A percentile compares a stretch with the other conserved stretches of the same genome.
These are phyloP conservation scores for Serendipita indica DNA, from an alignment of 768 basidiomycete genomes.

Conservation along the genomic window DNA sequence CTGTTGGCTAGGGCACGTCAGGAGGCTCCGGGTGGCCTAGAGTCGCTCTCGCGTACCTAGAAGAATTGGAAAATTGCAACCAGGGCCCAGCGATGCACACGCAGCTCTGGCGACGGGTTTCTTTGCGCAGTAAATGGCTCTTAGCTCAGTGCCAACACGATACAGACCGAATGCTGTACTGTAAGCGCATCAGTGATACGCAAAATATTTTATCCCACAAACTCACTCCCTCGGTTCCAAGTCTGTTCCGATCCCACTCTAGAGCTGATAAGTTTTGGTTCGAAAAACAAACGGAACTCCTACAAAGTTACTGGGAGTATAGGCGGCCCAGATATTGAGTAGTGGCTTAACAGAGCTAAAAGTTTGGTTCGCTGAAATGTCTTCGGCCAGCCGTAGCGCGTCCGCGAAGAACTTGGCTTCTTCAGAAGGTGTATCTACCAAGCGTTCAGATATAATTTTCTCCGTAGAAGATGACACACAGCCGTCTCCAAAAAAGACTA, in stretches of 20 bases:
- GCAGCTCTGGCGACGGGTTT: constrained; percentile 54
- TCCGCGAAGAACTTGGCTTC: constrained; percentile 50
- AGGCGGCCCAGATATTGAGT: constrained; percentile 71
- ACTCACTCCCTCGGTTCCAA: constrained; percentile 55
- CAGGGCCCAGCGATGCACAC: constrained; percentile 43
- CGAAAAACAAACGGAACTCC: not conserved
- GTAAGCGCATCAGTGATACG: constrained; percentile 1
- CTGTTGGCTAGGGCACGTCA: constrained; percentile 45
- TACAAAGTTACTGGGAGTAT: constrained; percentile 60
- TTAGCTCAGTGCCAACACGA: constrained; percentile 60
- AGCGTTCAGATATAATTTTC: not conserved
- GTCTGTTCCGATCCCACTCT: constrained; percentile 60
- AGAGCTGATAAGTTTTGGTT: constrained; percentile 3
- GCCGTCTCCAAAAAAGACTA: constrained; percentile 67
- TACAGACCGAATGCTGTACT: constrained; percentile 68
- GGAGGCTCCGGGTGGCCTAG: not conserved
- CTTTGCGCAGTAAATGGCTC: constrained; percentile 55
- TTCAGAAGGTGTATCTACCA: constrained; percentile 40
- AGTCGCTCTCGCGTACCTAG: constrained; percentile 34
- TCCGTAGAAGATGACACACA: constrained; percentile 32
- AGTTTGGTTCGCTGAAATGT: constrained; percentile 58
- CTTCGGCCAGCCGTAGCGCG: constrained; percentile 47
- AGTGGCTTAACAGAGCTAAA: constrained; percentile 62
- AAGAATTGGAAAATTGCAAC: constrained; percentile 63
- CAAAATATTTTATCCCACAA: not conserved